phyloP scores from a whole-genome alignment of 169 alveolate genomes.

The Cyclospora cayetanensis region DNA sequence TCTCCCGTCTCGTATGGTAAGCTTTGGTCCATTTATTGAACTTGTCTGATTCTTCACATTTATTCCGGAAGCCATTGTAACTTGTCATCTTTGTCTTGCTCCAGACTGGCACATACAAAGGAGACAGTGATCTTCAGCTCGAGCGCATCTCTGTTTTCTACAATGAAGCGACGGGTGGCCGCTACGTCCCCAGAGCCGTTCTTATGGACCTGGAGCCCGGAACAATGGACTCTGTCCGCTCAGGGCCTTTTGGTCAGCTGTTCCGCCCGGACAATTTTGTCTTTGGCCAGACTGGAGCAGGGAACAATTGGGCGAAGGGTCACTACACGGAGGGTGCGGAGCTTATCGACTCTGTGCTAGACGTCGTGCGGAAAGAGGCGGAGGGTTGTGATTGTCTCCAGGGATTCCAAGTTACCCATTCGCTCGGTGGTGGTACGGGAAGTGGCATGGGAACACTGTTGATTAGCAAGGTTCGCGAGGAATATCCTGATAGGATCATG shows the following conservation, averaged over 20 bases:
- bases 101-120: slow-evolving; percentile 96
- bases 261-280: slow-evolving; percentile 99
- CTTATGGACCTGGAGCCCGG: slow-evolving; percentile 99
- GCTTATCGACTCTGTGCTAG: slow-evolving; percentile 97
- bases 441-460: slow-evolving; percentile 98
- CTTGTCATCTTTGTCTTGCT: not conserved
- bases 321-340: slow-evolving; percentile 99
- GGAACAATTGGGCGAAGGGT: slow-evolving; percentile 99
- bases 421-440: slow-evolving; percentile 99
- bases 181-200: slow-evolving; percentile 99
- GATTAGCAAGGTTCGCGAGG: slow-evolving; percentile 97
- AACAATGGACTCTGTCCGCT: slow-evolving; percentile 98
- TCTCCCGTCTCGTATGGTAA: too few species aligned
- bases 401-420: slow-evolving; percentile 96
- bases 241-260: slow-evolving; percentile 98
- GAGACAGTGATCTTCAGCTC: slow-evolving; percentile 96
- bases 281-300: slow-evolving; percentile 99
- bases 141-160: slow-evolving; percentile 97
- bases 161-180: slow-evolving; percentile 99
- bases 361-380: slow-evolving; percentile 99
- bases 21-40: too few species aligned
- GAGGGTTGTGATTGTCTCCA: slow-evolving; percentile 99
- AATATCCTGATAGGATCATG: slow-evolving; percentile 98
- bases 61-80: too few species aligned
- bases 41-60: too few species aligned